phyloP scores from a whole-genome alignment of 768 basidiomycete species.

The Paxillus rubicundulus region DNA sequence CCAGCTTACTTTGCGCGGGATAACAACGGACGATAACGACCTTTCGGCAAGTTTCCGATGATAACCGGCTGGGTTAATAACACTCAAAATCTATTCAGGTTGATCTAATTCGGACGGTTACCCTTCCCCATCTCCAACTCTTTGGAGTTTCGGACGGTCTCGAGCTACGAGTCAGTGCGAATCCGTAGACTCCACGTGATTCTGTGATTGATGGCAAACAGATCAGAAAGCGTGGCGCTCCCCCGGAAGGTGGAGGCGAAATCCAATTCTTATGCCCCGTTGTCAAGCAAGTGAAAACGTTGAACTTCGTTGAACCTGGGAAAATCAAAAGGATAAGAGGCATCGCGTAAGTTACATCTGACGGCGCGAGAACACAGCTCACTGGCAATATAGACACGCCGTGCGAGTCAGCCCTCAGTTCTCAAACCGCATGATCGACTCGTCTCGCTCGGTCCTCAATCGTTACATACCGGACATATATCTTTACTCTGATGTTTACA shows the following conservation, averaged over 20 bases:
- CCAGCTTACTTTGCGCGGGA: constrained; percentile 77
- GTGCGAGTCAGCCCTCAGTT: constrained; percentile 97
- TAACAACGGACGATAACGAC: constrained; percentile 91
- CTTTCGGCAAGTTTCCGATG: constrained; percentile 63
- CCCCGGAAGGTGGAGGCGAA: constrained; percentile 91
- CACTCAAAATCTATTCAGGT: constrained; percentile 46
- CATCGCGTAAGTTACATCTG: constrained; percentile 67
- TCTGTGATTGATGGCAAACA: constrained; percentile 26
- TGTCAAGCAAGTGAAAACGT: constrained; percentile 85
- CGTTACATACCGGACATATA: constrained; percentile 98
- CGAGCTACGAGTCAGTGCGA: constrained; percentile 68
- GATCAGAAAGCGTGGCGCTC: constrained; percentile 94
- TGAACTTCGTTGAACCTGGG: constrained; percentile 90
- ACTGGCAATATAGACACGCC: constrained; percentile 64
- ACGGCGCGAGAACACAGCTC: background rate
- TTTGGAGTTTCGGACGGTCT: constrained; percentile 90
- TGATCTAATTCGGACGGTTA: constrained; percentile 86
- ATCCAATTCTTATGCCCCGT: constrained; percentile 90
- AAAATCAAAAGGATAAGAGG: constrained; percentile 94
- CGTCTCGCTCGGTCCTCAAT: constrained; percentile 88
- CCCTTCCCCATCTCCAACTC: constrained; percentile 83
- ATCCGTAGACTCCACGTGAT: background rate
- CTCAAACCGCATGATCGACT: constrained; percentile 96
- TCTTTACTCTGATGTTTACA: constrained; percentile 97
- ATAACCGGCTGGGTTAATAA: constrained; percentile 10